Conservation (phyloP, 805 yeast genomes). For the Kazachstania taianensis region DNA sequence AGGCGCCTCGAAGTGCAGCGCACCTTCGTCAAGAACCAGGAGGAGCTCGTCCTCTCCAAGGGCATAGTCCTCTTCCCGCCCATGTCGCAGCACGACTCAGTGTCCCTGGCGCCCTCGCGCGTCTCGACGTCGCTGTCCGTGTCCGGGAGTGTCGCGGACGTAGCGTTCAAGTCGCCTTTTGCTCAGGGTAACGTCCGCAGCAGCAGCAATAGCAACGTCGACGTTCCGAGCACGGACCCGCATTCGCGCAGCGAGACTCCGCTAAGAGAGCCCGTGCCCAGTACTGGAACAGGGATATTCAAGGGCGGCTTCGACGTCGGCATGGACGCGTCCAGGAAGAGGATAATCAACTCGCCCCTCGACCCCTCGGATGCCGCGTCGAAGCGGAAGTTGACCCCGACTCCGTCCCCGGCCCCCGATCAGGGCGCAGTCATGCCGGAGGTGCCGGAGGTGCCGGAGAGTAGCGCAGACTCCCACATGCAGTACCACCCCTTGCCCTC, state of each 20-base stretch:
- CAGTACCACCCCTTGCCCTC: constrained; percentile 10
- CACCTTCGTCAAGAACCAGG: constrained; percentile 7
- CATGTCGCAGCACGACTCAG: constrained; percentile 8
- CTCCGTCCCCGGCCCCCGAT: neutral
- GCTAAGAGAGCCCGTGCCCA: neutral
- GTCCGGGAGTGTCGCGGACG: constrained; percentile 8
- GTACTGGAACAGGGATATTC: constrained; percentile 1
- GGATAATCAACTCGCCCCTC: constrained; percentile 4
- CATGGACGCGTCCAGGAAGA: constrained; percentile 1
- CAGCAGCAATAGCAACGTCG: no score
- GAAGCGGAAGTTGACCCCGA: neutral
- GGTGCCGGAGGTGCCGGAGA: no score
- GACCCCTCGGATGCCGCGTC: constrained; percentile 2
- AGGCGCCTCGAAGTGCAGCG: constrained; percentile 48
- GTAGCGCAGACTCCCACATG: neutral
- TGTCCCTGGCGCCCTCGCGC: constrained; percentile 13
- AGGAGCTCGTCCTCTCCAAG: constrained; percentile 35
- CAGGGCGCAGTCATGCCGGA: no score
- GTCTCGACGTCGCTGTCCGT: neutral
- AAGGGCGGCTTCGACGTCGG: constrained; percentile 4
- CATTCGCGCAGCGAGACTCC: constrained; percentile 30
- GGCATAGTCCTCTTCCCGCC: constrained; percentile 38
- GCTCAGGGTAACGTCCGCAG: no score
- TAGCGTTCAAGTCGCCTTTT: constrained; percentile 50
- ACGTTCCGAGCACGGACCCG: no score